Conservation (phyloP, 306 rosid genomes). For the Malus domestica region DNA sequence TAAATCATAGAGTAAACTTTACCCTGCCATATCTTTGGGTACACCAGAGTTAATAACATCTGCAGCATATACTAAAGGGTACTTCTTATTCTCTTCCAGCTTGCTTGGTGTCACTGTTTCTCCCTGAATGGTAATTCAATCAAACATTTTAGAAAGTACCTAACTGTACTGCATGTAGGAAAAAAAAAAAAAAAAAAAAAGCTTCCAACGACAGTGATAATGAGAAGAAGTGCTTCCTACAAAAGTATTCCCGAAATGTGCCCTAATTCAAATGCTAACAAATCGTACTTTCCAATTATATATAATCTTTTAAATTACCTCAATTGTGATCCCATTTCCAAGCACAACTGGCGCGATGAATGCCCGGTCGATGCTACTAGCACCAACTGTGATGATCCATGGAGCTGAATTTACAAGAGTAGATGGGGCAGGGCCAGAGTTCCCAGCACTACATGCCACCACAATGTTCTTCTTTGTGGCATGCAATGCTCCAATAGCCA, state of each 20-base stretch:
- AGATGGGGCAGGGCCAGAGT: slow-evolving; percentile 55
- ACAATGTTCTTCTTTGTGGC: slow-evolving; percentile 65
- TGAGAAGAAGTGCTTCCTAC: no score
- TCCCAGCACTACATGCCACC: slow-evolving; percentile 85
- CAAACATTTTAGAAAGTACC: neutral
- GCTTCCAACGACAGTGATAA: no score
- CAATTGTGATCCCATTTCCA: slow-evolving; percentile 36
- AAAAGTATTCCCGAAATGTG: no score
- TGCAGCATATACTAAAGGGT: slow-evolving; percentile 54
- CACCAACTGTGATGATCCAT: slow-evolving; percentile 85
- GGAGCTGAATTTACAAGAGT: slow-evolving; percentile 69
- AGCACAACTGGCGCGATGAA: slow-evolving; percentile 52
- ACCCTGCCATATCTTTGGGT: slow-evolving; percentile 32
- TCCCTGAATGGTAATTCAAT: slow-evolving; percentile 42
- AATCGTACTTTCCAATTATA: neutral
- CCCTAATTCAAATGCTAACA: no score
- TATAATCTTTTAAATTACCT: slow-evolving; percentile 30
- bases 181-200: no score
- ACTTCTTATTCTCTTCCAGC: slow-evolving; percentile 28
- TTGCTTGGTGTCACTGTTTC: slow-evolving; percentile 58
- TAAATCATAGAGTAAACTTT: neutral
- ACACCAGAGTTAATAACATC: slow-evolving; percentile 39
- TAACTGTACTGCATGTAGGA: no score
- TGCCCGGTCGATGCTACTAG: slow-evolving; percentile 68
- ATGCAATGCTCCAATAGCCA: slow-evolving; percentile 57